Conservation (phyloP, 495 filamentous ascomycete species). For the Aspergillus nanangensis region DNA sequence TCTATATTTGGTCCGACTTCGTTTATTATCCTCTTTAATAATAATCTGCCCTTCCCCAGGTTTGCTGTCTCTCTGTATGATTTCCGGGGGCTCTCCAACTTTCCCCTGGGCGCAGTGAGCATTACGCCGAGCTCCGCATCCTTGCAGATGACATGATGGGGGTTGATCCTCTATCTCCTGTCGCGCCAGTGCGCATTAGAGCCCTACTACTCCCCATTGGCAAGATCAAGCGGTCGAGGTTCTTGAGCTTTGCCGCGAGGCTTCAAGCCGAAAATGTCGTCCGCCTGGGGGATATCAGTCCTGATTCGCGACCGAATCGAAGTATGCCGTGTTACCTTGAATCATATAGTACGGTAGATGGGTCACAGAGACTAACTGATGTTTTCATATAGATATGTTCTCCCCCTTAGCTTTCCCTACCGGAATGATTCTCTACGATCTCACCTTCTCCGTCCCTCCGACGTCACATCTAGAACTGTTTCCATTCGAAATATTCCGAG, state of each 20-base stretch:
- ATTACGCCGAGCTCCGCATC: conserved; percentile 21
- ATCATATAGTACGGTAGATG: background rate
- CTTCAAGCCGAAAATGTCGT: conserved; percentile 79
- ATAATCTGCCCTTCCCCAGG: no score
- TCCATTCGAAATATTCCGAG: conserved; percentile 81
- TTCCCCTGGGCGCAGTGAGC: conserved; percentile 32
- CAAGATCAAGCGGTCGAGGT: conserved; percentile 75
- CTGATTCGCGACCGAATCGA: conserved; percentile 80
- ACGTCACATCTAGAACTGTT: conserved; percentile 72
- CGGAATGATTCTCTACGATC: conserved; percentile 85
- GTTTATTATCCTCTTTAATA: background rate
- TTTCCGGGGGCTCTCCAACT: conserved; percentile 14
- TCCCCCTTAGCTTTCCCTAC: conserved; percentile 88
- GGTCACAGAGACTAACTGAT: conserved; percentile 23
- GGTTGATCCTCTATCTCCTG: conserved; percentile 79
- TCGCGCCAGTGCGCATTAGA: conserved; percentile 83
- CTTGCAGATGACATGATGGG: conserved; percentile 60
- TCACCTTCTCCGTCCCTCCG: conserved; percentile 73
- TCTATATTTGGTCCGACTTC: no score
- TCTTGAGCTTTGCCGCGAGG: conserved; percentile 70
- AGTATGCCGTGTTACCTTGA: conserved; percentile 51
- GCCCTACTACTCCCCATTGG: conserved; percentile 82
- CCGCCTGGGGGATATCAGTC: conserved; percentile 84
- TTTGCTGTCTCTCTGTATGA: conserved; percentile 22
- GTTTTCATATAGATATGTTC: conserved; percentile 71